These are phyloP conservation scores for Myxozyma monticola DNA, from an alignment of 805 yeast genomes.

Conservation along the genomic window DNA sequence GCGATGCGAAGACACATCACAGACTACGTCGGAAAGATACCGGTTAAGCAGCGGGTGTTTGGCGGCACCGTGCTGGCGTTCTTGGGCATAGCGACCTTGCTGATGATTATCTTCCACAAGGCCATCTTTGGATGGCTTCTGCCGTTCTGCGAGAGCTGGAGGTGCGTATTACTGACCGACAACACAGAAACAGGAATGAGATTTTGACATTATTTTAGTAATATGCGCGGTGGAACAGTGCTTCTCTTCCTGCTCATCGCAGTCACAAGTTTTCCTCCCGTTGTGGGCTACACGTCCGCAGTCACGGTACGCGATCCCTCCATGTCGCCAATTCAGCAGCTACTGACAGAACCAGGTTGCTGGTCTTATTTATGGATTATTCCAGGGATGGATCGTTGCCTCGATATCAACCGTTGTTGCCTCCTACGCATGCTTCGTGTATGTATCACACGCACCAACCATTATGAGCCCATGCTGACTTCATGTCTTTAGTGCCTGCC, in stretches of 20 bases:
- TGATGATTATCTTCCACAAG: slow-evolving; percentile 40
- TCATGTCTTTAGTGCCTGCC: slow-evolving; percentile 45
- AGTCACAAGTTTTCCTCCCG: slow-evolving; percentile 83
- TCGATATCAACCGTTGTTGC: slow-evolving; percentile 71
- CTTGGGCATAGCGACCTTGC: slow-evolving; percentile 18
- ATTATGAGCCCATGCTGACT: background rate
- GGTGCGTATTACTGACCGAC: slow-evolving; percentile 7
- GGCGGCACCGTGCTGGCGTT: slow-evolving; percentile 12
- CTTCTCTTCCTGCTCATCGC: slow-evolving; percentile 55
- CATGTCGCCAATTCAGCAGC: background rate
- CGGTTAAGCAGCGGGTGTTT: slow-evolving; percentile 21
- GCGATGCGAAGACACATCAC: slow-evolving; percentile 6
- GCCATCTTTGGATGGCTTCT: slow-evolving; percentile 38
- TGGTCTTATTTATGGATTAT: slow-evolving; percentile 83
- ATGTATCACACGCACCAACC: background rate
- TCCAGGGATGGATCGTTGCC: slow-evolving; percentile 75
- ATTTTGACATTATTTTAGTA: slow-evolving; percentile 15
- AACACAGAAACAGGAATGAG: background rate
- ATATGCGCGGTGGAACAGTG: slow-evolving; percentile 40
- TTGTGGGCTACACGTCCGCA: slow-evolving; percentile 71
- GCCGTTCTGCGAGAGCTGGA: slow-evolving; percentile 37
- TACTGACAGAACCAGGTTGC: slow-evolving; percentile 40
- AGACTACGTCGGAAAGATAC: slow-evolving; percentile 14
- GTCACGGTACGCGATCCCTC: slow-evolving; percentile 29
- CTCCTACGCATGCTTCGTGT: slow-evolving; percentile 68